phyloP scores from a whole-genome alignment of 768 basidiomycete genomes.

The Sarcodon sp. region DNA sequence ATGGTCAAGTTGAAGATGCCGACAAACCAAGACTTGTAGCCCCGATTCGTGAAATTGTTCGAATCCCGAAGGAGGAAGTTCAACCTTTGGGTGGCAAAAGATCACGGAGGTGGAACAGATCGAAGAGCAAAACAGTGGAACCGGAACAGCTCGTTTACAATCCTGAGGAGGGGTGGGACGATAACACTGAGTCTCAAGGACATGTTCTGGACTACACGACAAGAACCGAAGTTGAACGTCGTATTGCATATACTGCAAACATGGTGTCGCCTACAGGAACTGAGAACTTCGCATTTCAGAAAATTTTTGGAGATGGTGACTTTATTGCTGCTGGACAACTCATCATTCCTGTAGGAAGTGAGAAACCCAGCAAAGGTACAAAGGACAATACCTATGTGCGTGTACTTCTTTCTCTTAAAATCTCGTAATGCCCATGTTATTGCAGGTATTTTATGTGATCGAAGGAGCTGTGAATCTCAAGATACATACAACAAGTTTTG shows the following conservation, averaged over 20 bases:
- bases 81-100: slow-evolving; percentile 31
- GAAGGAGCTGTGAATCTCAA: slow-evolving; percentile 83
- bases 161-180: slow-evolving; percentile 73
- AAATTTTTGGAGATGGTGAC: slow-evolving; percentile 82
- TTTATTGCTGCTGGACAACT: slow-evolving; percentile 89
- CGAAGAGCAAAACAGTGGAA: slow-evolving; percentile 25
- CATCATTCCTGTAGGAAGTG: slow-evolving; percentile 61
- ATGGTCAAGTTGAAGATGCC: slow-evolving; percentile 26
- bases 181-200: slow-evolving; percentile 52
- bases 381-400: slow-evolving; percentile 91
- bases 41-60: slow-evolving; percentile 52
- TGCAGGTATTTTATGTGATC: slow-evolving; percentile 66
- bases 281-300: slow-evolving; percentile 75
- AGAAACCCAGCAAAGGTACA: slow-evolving; percentile 78
- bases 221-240: slow-evolving; percentile 48
- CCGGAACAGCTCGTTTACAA: slow-evolving; percentile 27
- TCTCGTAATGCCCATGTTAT: slow-evolving; percentile 12
- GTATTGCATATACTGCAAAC: slow-evolving; percentile 70
- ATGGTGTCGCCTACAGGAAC: slow-evolving; percentile 53
- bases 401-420: slow-evolving; percentile 4
- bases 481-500: slow-evolving; percentile 66
- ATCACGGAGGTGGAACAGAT: slow-evolving; percentile 18
- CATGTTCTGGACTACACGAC: slow-evolving; percentile 57
- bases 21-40: slow-evolving; percentile 34
- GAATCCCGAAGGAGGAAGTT: slow-evolving; percentile 36